A percentile compares a stretch with the other conserved stretches of the same genome.
phyloP scores from a whole-genome alignment of 768 basidiomycete species.

The Boletus sp. region DNA sequence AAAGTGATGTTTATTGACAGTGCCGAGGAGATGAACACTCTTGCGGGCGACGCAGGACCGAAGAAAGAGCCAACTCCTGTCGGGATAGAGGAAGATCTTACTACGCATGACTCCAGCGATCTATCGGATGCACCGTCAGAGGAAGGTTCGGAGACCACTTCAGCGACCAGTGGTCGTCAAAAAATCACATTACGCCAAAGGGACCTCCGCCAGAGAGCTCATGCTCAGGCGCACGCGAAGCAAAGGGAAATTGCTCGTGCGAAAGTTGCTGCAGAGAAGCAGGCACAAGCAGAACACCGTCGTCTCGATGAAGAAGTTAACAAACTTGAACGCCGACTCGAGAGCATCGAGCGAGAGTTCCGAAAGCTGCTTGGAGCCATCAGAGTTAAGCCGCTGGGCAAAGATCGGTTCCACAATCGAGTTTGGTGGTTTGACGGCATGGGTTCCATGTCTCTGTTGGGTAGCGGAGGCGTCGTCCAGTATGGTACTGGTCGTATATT shows the following conservation, averaged over 20 bases:
- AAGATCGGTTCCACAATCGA: conserved; percentile 91
- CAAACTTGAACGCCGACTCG: conserved; percentile 74
- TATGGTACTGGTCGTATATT: conserved; percentile 91
- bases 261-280: conserved; percentile 77
- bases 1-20: conserved; percentile 36
- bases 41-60: conserved; percentile 49
- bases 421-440: conserved; percentile 99
- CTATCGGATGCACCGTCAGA: conserved; percentile 69
- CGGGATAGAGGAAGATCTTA: conserved; percentile 49
- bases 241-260: conserved; percentile 76
- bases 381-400: conserved; percentile 84
- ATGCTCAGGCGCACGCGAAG: conserved; percentile 61
- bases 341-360: conserved; percentile 91
- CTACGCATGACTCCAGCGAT: conserved; percentile 67
- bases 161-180: conserved; percentile 38
- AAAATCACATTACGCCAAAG: conserved; percentile 50
- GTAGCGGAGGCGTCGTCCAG: conserved; percentile 71
- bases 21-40: conserved; percentile 67
- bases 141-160: conserved; percentile 56
- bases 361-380: conserved; percentile 81
- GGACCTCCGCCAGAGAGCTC: conserved; percentile 50
- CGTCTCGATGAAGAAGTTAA: conserved; percentile 86
- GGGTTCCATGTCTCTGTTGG: conserved; percentile 78
- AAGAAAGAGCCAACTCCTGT: conserved; percentile 46
- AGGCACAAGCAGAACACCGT: conserved; percentile 78